A percentile compares a stretch with the other conserved stretches of the same genome.
Evolutionary conservation across 345 rosid species (phyloP).

Genomic region (Heritiera littoralis): DNA sequence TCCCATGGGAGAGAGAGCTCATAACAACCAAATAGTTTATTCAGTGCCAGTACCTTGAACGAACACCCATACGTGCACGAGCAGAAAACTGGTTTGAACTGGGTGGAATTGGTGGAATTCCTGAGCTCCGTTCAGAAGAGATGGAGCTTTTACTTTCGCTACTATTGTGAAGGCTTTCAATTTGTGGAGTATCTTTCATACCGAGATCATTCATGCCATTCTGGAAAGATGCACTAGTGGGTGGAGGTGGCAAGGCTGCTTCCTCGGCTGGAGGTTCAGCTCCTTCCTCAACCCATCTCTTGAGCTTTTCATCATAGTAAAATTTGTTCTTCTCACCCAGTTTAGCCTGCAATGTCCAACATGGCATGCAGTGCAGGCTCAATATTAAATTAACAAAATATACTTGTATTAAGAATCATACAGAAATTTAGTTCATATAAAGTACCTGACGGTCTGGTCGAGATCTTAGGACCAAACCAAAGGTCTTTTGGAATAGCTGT

Average conservation of each 20-base stretch:
- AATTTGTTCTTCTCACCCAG: conserved; percentile 57
- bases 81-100: conserved; percentile 49
- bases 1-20: not conserved
- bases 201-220: conserved; percentile 39
- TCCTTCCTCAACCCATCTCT: conserved; percentile 69
- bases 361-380: not conserved
- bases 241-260: conserved; percentile 52
- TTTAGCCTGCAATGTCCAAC: conserved; percentile 45
- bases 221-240: conserved; percentile 42
- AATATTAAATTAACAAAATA: not conserved
- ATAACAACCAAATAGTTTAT: not conserved
- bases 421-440: not conserved
- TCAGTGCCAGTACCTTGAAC: conserved; percentile 42
- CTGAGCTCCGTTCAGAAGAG: conserved; percentile 32
- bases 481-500: conserved; percentile 53
- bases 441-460: conserved; percentile 45
- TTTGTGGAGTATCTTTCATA: conserved; percentile 31
- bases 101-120: conserved; percentile 53
- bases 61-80: conserved; percentile 47
- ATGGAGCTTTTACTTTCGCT: conserved; percentile 30
- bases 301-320: conserved; percentile 59
- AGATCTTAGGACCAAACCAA: conserved; percentile 49
- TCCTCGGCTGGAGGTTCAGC: conserved; percentile 50
- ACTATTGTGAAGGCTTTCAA: conserved; percentile 24
- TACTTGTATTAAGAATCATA: not conserved